These are phyloP conservation scores for Coccomyxa subellipsoidea DNA, from an alignment of 163 green algal genomes.

Conservation along the genomic window DNA sequence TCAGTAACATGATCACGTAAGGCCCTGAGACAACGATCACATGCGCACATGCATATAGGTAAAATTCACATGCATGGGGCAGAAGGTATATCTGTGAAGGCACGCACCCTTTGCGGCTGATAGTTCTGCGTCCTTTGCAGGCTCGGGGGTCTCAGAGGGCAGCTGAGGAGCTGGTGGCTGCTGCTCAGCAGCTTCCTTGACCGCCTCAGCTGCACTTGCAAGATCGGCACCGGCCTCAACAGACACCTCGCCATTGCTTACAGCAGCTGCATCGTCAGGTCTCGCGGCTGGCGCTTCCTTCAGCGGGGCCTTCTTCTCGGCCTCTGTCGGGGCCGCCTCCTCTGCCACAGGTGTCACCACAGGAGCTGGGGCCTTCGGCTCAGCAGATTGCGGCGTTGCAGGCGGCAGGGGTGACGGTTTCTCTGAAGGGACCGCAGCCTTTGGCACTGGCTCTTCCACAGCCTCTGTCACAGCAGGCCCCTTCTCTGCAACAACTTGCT, in stretches of 20 bases:
- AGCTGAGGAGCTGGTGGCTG: constrained; percentile 10
- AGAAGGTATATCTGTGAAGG: too few relatives aligned
- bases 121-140: neutral
- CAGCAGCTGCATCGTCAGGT: neutral
- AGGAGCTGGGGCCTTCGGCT: neutral
- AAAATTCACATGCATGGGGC: too few relatives aligned
- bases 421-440: neutral
- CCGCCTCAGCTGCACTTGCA: constrained; percentile 1
- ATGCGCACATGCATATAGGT: too few relatives aligned
- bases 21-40: too few relatives aligned
- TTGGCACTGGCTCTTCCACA: neutral
- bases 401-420: neutral
- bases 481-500: neutral
- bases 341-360: neutral
- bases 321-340: neutral
- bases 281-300: neutral
- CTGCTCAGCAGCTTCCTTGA: constrained; percentile 7
- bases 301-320: neutral
- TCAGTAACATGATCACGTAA: too few relatives aligned
- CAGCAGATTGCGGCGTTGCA: neutral
- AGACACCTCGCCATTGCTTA: neutral
- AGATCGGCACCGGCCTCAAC: neutral
- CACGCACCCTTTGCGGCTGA: neutral
- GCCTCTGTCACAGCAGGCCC: neutral
- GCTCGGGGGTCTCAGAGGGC: neutral